Base-by-base conservation (phyloP, 345 rosid genomes). In the Angophora floribunda region DNA sequence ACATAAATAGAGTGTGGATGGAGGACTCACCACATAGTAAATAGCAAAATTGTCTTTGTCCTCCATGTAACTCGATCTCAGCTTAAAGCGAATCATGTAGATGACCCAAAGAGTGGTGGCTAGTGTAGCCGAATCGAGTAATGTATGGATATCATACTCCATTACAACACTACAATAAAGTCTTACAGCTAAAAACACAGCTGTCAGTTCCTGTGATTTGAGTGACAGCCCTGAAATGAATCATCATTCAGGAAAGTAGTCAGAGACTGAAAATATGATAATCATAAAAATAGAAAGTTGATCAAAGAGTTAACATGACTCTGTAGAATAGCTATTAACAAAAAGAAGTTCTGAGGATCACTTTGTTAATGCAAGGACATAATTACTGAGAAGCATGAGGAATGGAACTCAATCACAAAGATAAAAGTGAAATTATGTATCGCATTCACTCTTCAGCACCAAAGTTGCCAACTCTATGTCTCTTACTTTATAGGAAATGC, bases 41-140 rank as follows among this genome's bases (percentile, higher is more conserved):
- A 95, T 90, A 15, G 99, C 95, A 91, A 97, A 98, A 91, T 96
- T 98, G 92, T 98, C 99, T 87, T 97, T 96, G 87, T 94, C 99
- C 86, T 95, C 96, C 99, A 97, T 96, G 93, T 98, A 98, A 92
- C 98, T 96, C 36, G 99, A 93, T 92, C 87, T 96, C 88, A 98
- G 89, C 78, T 95, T 96, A 91, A 97, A 96, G 32, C 98, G 99
- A 90, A 98, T 97, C 99, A 95, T 97, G 91, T 92, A 98, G 61
- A 98, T 96, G 90, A 98, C 99, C 99, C 99, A 98, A 26, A 98
- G 92, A 44, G 99, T 98, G 22, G 99, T 97, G 24, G 90, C 99
- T 92, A 97, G 90, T 26, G 99, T 97, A 87, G 99, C 95, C 85
- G 97, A 93, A 91, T 98, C 99, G 52, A 98, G 98, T 85, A 98